Conservation (phyloP, 148 eudicot species). For the Oxyria digyna region DNA sequence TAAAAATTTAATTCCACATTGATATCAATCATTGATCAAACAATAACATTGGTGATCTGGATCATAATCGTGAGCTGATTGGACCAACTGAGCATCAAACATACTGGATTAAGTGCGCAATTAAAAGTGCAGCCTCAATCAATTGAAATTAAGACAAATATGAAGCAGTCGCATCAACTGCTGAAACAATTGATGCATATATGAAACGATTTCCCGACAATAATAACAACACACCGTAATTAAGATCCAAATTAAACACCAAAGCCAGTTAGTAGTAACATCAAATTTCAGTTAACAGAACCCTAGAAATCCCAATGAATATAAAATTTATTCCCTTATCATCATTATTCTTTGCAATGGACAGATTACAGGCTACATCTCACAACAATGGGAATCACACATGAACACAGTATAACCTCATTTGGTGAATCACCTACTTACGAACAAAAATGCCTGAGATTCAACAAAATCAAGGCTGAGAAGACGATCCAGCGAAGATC, state of each 20-base stretch:
- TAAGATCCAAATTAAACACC: not conserved
- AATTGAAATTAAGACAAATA: not conserved
- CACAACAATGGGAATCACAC: not conserved
- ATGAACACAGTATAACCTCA: slow-evolving; percentile 4
- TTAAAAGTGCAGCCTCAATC: not conserved
- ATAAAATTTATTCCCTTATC: not conserved
- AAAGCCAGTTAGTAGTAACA: not conserved
- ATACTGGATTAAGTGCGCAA: not conserved
- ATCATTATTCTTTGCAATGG: slow-evolving; percentile 7
- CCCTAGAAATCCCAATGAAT: not conserved
- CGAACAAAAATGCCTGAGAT: not conserved
- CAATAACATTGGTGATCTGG: not conserved
- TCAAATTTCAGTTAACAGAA: not conserved
- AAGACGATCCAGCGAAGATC: slow-evolving; percentile 1
- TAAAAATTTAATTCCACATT: not conserved
- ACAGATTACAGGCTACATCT: not conserved
- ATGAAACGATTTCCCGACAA: not conserved
- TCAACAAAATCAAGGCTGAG: slow-evolving; percentile 1
- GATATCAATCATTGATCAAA: not conserved
- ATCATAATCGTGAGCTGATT: not conserved
- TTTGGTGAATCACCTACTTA: not conserved
- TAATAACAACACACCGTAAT: not conserved
- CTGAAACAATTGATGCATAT: not conserved
- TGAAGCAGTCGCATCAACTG: not conserved
- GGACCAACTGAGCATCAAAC: not conserved